Evolutionary conservation across 176 grass and related monocot genomes (phyloP).

Genomic region (Oryza coarctata): DNA sequence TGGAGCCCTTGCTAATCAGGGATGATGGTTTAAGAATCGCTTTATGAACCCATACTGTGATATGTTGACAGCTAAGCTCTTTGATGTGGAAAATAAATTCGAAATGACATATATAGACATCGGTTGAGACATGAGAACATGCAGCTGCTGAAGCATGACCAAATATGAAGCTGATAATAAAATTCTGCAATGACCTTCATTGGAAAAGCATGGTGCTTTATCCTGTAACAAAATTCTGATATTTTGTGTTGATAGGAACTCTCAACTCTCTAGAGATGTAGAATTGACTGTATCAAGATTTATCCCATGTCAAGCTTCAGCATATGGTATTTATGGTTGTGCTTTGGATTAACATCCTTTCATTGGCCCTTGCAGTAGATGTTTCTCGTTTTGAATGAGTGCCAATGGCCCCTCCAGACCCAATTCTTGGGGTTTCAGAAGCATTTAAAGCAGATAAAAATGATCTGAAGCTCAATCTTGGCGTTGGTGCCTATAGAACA

Average conservation of each 20-base stretch:
- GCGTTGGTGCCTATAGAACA: constrained; percentile 97
- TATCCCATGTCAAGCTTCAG: neutral
- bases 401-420: constrained; percentile 89
- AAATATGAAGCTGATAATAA: neutral
- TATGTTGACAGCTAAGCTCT: neutral
- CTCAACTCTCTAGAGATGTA: neutral
- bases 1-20: neutral
- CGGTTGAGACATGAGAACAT: neutral
- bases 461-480: constrained; percentile 90
- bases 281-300: neutral
- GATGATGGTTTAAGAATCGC: neutral
- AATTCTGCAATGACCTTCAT: neutral
- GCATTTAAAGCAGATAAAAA: constrained; percentile 84
- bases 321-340: neutral
- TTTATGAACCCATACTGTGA: neutral
- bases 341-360: constrained; percentile 17
- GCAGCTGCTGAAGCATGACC: neutral
- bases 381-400: constrained; percentile 87
- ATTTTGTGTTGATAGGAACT: neutral
- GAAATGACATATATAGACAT: neutral
- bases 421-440: constrained; percentile 95
- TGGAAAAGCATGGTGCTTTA: neutral
- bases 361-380: constrained; percentile 62
- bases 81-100: neutral
- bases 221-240: neutral